Evolutionary conservation across 169 alveolate species (phyloP).

Genomic region (Cryptosporidium ryanae): DNA sequence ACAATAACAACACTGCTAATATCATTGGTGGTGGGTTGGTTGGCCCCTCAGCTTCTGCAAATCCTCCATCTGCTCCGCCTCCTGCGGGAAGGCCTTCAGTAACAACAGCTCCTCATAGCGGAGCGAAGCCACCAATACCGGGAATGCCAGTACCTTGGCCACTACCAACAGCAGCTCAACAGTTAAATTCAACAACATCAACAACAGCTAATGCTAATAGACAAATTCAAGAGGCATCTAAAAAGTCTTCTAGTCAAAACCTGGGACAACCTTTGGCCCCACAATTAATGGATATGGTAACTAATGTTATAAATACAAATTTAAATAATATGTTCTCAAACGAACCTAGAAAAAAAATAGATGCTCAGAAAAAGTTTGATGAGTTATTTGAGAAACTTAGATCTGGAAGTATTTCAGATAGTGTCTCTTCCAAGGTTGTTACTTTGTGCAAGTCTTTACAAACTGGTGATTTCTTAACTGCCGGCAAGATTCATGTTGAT

Average conservation of each 20-base stretch:
- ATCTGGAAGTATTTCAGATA: constrained; percentile 81
- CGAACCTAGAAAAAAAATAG: constrained; percentile 62
- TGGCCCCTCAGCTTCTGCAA: neutral
- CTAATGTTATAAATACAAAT: constrained; percentile 10
- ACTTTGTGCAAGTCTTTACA: constrained; percentile 81
- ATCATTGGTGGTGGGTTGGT: constrained; percentile 16
- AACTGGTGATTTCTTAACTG: constrained; percentile 81
- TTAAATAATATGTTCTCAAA: constrained; percentile 27
- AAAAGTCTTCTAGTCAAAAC: neutral
- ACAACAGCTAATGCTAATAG: constrained; percentile 80
- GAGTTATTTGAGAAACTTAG: constrained; percentile 82
- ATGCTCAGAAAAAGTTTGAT: constrained; percentile 77
- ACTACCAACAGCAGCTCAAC: constrained; percentile 89
- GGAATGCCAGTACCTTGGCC: constrained; percentile 93
- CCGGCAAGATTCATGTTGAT: constrained; percentile 82
- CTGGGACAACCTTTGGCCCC: constrained; percentile 34
- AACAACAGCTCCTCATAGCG: constrained; percentile 88
- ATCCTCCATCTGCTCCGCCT: neutral
- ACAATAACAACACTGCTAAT: neutral
- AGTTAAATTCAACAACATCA: constrained; percentile 77
- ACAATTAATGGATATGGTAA: constrained; percentile 51
- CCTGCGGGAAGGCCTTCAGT: constrained; percentile 36
- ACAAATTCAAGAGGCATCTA: constrained; percentile 77
- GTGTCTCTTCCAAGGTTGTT: constrained; percentile 80
- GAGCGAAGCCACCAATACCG: constrained; percentile 86